Base-by-base conservation (phyloP, 169 alveolate genomes). In the Plasmodium berghei region DNA sequence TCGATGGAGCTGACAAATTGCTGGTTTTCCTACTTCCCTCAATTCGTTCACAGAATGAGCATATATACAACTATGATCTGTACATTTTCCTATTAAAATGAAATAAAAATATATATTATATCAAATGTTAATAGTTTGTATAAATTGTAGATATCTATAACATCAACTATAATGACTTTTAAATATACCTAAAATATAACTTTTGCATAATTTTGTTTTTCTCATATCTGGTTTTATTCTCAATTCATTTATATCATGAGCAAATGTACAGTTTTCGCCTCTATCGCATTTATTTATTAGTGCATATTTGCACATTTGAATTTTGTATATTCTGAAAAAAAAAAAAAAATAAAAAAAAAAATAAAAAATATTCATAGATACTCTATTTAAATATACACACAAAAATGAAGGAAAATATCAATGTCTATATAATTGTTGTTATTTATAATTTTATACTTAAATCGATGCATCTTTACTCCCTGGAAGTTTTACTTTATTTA, bases 161-260 rank as follows among this genome's bases (percentile, higher is more conserved):
- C 42, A 34, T 3, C 4, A 34, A 34, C 5, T 28, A 1, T 1
- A 3, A 28, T 3, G 5, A 28, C 40, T 28, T 1, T 28, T 24
- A 28, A 2, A 22, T 16, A 16, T 74, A 74, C 88, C 88, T 74
- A 74, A 10, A 34, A 74, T 74, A 28, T 74, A 74, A 34, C 88
- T 74, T 34, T 74, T 74, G 40, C 88, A 73, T 34, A 73, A 73
- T 28, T 73, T 73, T 55, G 88, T 73, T 61, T 73, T 73, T 48
- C 88, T 16, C 88, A 73, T 73, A 63, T 73, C 88, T 12, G 88
- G 88, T n/a, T 73, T 73, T 58, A 73, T 73, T 64, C 88, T 61
- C n/a, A 73, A 28, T 18, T 73, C 88, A 55, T 61, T 73, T 5
- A 73, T 73, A 49, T 73, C 88, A 73, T 73, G 88, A 0, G 88